Base-by-base conservation (phyloP, 495 filamentous ascomycete species). In the Elaphomyces granulatus region DNA sequence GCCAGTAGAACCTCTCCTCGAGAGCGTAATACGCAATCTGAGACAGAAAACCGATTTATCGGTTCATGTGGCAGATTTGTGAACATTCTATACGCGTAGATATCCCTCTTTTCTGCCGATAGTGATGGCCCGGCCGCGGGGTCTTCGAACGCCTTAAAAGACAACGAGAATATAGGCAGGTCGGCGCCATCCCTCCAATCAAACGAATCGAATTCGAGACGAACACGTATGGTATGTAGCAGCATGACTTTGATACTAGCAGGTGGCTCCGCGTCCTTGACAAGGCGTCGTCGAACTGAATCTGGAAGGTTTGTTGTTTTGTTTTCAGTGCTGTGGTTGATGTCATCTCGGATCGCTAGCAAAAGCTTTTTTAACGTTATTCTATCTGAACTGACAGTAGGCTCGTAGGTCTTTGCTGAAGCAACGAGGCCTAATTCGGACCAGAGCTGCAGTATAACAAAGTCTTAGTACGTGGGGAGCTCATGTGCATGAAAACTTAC, bases 391-490 rank as follows among this genome's bases (percentile, higher is more conserved):
- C 45, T 26, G 7, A 9, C 23, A 16, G 41, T n/a, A n/a, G n/a
- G 23, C 2, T 46, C 43, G 28, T 33, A 45, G 26, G 42, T 48
- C 38, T 53, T 58, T 36, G 50, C 47, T 6, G 42, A 33, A n/a
- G 50, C 45, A 10, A 35, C 34, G 8, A 61, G 58, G 10, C 52
- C 59, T 20, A 64, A 43, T 2, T 60, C 53, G 2, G 47, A 34
- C 60, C 60, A 66, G 14, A 61, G 37, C 62, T 66, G 31, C 21
- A 10, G 15, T 9, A 3, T n/a, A 33, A 28, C 6, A 28, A 28
- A 6, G 23, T 12, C 12, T 12, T 6, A 12, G 6, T 12, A 28
- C 12, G 23, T 6, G 23, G 23, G 6, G 23, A 28, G 6, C 23
- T 6, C 6, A 28, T 28, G 12, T 28, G 6, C 12, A 28, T 12